A percentile compares a stretch with the other conserved stretches of the same genome.
These are phyloP conservation scores for Cyclotella atomus DNA, from an alignment of 108 stramenopile species.

Conservation along the genomic window DNA sequence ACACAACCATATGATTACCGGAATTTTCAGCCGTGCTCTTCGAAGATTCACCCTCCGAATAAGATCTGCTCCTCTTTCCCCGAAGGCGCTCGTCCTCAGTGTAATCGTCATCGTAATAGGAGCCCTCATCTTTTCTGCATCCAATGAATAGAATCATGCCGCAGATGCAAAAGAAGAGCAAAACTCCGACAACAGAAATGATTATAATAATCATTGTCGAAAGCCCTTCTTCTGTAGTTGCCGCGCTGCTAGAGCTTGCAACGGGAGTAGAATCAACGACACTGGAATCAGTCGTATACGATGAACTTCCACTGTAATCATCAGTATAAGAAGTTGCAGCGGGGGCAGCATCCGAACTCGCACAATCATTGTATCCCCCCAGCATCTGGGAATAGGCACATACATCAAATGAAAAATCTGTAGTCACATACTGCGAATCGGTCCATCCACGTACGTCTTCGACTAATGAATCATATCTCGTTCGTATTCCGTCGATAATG, in stretches of 20 bases:
- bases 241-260: not conserved
- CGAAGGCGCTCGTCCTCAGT: not conserved
- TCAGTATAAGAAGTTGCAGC: not conserved
- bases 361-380: not conserved
- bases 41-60: not conserved
- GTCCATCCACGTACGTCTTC: conserved; percentile 6
- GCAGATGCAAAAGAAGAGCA: not conserved
- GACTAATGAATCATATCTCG: conserved; percentile 1
- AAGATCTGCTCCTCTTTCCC: not conserved
- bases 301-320: not conserved
- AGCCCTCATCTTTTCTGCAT: conserved; percentile 1
- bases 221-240: not conserved
- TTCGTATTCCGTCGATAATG: conserved; percentile 3
- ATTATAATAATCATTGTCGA: not conserved
- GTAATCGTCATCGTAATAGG: not conserved
- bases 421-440: conserved; percentile 1
- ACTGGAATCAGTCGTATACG: not conserved
- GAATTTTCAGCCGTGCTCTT: not conserved
- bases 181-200: not conserved
- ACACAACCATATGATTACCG: not conserved
- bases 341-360: not conserved
- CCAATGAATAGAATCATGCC: not conserved
- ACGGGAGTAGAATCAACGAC: not conserved
- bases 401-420: conserved; percentile 8
- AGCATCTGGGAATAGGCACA: not conserved